Conservation (phyloP, 768 basidiomycete genomes). For the Kwoniella mangroviensis region DNA sequence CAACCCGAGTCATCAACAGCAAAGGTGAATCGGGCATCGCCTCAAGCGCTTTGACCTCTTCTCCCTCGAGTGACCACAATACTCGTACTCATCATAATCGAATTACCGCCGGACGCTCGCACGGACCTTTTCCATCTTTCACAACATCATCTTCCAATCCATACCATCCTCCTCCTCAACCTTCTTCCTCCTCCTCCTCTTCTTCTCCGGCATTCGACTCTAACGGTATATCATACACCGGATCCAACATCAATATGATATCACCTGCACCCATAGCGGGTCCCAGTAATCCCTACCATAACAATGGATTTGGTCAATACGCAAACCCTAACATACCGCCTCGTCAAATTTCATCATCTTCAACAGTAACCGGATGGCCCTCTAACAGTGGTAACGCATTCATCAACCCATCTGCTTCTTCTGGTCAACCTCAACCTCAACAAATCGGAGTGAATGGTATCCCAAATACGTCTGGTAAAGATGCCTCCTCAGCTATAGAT, state of each 20-base stretch:
- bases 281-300: constrained; percentile 2
- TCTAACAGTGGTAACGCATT: constrained; percentile 8
- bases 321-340: background rate
- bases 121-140: constrained; percentile 19
- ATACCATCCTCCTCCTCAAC: background rate
- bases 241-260: constrained; percentile 17
- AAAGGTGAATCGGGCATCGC: background rate
- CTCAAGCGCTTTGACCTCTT: constrained; percentile 8
- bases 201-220: background rate
- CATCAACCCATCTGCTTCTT: background rate
- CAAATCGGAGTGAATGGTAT: constrained; percentile 8
- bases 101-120: constrained; percentile 1
- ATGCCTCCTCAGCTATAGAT: constrained; percentile 27
- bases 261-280: constrained; percentile 8
- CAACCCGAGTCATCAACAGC: background rate
- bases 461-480: background rate
- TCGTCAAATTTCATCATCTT: constrained; percentile 5
- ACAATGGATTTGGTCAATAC: constrained; percentile 11
- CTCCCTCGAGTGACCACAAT: background rate
- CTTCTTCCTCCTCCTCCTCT: background rate
- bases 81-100: background rate
- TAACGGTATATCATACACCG: constrained; percentile 13
- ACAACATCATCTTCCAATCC: background rate
- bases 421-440: background rate
- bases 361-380: constrained; percentile 13